Conservation (phyloP, 169 alveolate genomes). For the Babesia gibsoni region DNA sequence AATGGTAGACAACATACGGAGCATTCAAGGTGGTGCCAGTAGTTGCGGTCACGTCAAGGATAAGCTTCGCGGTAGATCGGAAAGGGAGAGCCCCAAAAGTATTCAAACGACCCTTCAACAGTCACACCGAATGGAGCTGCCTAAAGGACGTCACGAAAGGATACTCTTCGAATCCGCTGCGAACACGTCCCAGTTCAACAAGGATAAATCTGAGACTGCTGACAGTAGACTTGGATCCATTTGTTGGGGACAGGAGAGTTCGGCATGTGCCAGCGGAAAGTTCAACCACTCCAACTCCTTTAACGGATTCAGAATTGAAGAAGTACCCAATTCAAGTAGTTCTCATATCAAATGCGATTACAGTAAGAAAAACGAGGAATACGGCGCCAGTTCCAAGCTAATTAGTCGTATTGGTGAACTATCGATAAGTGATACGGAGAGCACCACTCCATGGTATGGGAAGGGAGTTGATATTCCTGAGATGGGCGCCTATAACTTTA, state of each 20-base stretch:
- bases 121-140: too few relatives aligned
- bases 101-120: too few relatives aligned
- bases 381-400: not conserved
- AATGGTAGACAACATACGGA: slow-evolving; percentile 70
- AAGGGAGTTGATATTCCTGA: not conserved
- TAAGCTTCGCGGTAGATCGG: not conserved
- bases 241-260: too few relatives aligned
- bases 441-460: slow-evolving; percentile 7
- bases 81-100: not conserved
- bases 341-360: not conserved
- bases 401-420: not conserved
- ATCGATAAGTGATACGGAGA: not conserved
- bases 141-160: too few relatives aligned
- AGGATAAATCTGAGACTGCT: too few relatives aligned
- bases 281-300: too few relatives aligned
- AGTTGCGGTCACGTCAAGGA: slow-evolving; percentile 4
- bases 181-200: too few relatives aligned
- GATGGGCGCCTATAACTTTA: not conserved
- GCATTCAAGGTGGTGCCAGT: not conserved
- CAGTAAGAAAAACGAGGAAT: not conserved
- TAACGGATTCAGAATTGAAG: not conserved
- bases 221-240: too few relatives aligned
- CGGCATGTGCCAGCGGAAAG: too few relatives aligned
- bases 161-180: too few relatives aligned
- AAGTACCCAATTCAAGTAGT: not conserved